A percentile compares a stretch with the other conserved stretches of the same genome.
These are phyloP conservation scores for Ballota nigra DNA, from an alignment of 257 asterid species.

Conservation along the genomic window DNA sequence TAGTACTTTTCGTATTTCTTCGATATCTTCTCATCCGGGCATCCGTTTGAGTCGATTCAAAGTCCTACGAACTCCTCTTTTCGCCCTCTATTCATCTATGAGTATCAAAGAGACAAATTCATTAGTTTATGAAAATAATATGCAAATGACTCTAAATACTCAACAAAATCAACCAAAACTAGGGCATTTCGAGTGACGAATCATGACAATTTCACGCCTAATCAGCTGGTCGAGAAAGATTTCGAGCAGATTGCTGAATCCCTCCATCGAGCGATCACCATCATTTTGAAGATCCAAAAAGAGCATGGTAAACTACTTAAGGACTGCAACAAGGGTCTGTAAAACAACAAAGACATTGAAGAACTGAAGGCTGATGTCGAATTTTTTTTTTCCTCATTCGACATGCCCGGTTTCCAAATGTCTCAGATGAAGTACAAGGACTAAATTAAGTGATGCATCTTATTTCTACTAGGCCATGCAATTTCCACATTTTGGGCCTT, in stretches of 20 bases:
- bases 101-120: too few species aligned
- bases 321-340: constrained; percentile 94
- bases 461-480: background rate
- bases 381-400: constrained; percentile 69
- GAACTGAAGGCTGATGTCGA: constrained; percentile 91
- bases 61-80: too few species aligned
- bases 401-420: constrained; percentile 91
- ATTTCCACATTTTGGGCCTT: background rate
- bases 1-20: too few species aligned
- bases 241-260: constrained; percentile 92
- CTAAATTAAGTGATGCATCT: constrained; percentile 19
- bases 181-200: too few species aligned
- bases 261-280: constrained; percentile 76
- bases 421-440: constrained; percentile 88
- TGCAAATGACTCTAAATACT: too few species aligned
- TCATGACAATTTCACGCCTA: too few species aligned
- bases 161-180: too few species aligned
- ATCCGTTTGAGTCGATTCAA: too few species aligned
- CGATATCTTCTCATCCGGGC: too few species aligned
- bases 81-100: too few species aligned
- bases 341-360: constrained; percentile 77
- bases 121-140: too few species aligned
- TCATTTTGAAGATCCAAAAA: constrained; percentile 85
- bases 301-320: constrained; percentile 85
- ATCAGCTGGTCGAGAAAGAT: constrained; percentile 95